phyloP scores from a whole-genome alignment of 192 early-diverging fungal species.

The Funneliformis mosseae region DNA sequence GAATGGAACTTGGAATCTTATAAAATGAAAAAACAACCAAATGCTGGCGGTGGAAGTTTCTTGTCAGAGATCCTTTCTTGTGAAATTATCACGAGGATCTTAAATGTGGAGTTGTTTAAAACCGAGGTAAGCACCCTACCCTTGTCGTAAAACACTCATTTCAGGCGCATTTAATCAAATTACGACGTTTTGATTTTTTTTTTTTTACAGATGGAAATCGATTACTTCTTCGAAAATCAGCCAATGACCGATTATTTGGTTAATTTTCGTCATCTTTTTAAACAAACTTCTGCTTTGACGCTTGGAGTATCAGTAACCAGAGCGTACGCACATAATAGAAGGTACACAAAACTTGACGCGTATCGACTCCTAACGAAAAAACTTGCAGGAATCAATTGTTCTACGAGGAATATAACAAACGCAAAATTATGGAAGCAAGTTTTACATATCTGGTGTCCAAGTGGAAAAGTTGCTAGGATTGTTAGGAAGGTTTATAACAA shows the following conservation, averaged over 20 bases:
- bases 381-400: slow-evolving; percentile 43
- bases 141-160: no score
- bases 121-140: slow-evolving; percentile 39
- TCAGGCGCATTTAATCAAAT: no score
- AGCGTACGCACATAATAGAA: slow-evolving; percentile 46
- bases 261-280: slow-evolving; percentile 35
- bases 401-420: slow-evolving; percentile 43
- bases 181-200: no score
- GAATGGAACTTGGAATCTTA: slow-evolving; percentile 38
- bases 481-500: slow-evolving; percentile 43
- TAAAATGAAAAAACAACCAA: slow-evolving; percentile 46
- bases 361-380: slow-evolving; percentile 47
- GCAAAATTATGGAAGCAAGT: slow-evolving; percentile 51
- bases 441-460: slow-evolving; percentile 55
- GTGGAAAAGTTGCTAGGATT: slow-evolving; percentile 44
- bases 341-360: slow-evolving; percentile 43
- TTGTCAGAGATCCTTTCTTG: slow-evolving; percentile 52
- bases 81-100: slow-evolving; percentile 47
- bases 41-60: slow-evolving; percentile 52
- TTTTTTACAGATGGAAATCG: slow-evolving; percentile 47
- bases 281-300: not conserved
- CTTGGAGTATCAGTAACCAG: slow-evolving; percentile 53
- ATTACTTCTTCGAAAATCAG: slow-evolving; percentile 42
- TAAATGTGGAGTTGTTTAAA: slow-evolving; percentile 47
- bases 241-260: slow-evolving; percentile 57